Evolutionary conservation across 495 filamentous ascomycete species (phyloP), one percentile per base, ranked within the genome.

Genomic region (Trichoderma gamsii): DNA sequence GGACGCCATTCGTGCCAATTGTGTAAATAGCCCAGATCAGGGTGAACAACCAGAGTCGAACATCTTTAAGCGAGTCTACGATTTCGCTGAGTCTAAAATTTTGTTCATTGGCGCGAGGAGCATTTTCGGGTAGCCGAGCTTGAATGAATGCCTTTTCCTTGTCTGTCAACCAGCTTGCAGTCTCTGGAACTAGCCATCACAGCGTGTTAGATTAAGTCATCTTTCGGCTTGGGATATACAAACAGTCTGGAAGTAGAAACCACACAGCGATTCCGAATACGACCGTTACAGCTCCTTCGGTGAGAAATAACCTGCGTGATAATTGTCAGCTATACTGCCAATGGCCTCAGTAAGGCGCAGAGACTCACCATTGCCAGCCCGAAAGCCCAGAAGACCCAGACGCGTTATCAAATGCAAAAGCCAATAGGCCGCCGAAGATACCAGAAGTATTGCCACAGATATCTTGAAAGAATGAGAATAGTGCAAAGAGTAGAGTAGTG

Each of bases 131-230:
- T 15, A 80, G 72, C 12, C 79, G 76, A 41, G 79, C 79, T 73
- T 81, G 76, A 25, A 81, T 72, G 64, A 80, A 81, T 12, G 75
- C 76, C 56, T 78, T 76, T 72, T 81, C 78, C 46, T 69, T 76
- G 15, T 78, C 76, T 16, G 75, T 75, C 41, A 81, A 70, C 79
- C 79, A 81, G 8, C 69, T 73, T n/a, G 78, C 73, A 0, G 76
- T 78, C 15, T 74, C 69, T 5, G 78, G 79, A 59, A 80, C 79
- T 81, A n/a, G 43, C n/a, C 52, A 25, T 27, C 15, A 38, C n/a
- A 38, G 4, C n/a, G 8, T 6, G 65, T 16, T 64, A 49, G 4
- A 21, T 5, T 25, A 41, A 43, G 18, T 5, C 67, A 75, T 16
- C 18, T 18, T 16, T 12, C 2, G 18, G 12, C 18, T 46, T 4